phyloP scores from a whole-genome alignment of 1,139 yeast species.

The Saccharomyces hybrid region DNA sequence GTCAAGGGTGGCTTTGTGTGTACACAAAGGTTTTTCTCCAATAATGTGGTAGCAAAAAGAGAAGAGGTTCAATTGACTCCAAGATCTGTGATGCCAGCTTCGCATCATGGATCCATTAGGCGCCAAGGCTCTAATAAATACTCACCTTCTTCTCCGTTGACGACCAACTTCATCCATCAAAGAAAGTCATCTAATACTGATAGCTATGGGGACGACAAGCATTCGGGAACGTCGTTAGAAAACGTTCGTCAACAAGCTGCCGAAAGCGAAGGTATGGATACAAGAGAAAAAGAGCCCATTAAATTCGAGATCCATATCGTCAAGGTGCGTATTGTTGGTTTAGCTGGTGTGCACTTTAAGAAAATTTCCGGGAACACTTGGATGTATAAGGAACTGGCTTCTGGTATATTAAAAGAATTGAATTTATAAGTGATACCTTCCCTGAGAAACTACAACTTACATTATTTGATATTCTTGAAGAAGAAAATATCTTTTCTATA shows the following conservation, averaged over 20 bases:
- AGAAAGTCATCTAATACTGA: neutral
- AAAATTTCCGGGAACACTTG: slow-evolving; percentile 91
- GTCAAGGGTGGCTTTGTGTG: too few species aligned
- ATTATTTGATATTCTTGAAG: neutral
- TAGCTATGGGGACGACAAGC: neutral
- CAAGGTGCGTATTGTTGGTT: slow-evolving; percentile 81
- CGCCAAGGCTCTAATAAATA: neutral
- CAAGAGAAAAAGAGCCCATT: slow-evolving; percentile 28
- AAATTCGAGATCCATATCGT: slow-evolving; percentile 89
- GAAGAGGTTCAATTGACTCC: neutral
- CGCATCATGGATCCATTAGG: neutral
- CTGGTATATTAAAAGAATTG: slow-evolving; percentile 73
- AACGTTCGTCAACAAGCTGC: neutral
- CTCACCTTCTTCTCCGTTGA: neutral
- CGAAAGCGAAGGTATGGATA: neutral
- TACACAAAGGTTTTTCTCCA: too few species aligned
- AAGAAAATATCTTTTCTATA: neutral
- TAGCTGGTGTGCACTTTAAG: slow-evolving; percentile 93
- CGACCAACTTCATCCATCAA: neutral
- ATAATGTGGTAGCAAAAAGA: too few species aligned
- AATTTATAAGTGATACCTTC: slow-evolving; percentile 39
- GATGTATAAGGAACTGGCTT: slow-evolving; percentile 91
- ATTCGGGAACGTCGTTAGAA: neutral
- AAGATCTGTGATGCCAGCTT: neutral
- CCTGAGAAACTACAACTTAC: neutral